Evolutionary conservation across 2,329 filamentous ascomycete genomes (phyloP).

Genomic region (Aspergillus awamori): DNA sequence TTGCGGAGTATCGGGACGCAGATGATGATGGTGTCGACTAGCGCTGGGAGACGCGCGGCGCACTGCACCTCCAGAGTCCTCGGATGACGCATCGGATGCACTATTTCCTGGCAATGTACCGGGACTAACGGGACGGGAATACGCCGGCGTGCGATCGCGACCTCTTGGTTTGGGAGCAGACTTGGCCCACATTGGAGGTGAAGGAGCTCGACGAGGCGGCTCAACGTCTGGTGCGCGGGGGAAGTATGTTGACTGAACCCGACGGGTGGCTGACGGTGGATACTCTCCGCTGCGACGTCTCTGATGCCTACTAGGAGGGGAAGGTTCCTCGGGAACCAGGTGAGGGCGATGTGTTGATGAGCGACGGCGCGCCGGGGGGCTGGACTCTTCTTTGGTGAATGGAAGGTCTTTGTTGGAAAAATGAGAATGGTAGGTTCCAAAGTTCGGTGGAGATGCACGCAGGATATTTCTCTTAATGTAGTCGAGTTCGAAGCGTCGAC

Average conservation of each 20-base stretch:
- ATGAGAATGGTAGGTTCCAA: slow-evolving; percentile 31
- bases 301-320: slow-evolving; percentile 25
- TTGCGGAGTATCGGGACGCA: slow-evolving; percentile 20
- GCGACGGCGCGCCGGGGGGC: slow-evolving; percentile 22
- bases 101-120: slow-evolving; percentile 24
- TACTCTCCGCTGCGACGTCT: slow-evolving; percentile 29
- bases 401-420: slow-evolving; percentile 37
- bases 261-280: slow-evolving; percentile 20
- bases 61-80: slow-evolving; percentile 26
- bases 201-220: slow-evolving; percentile 31
- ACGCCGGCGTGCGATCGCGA: slow-evolving; percentile 25
- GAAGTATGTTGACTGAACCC: slow-evolving; percentile 23
- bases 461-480: slow-evolving; percentile 47
- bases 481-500: slow-evolving; percentile 68
- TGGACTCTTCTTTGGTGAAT: slow-evolving; percentile 24
- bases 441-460: slow-evolving; percentile 37
- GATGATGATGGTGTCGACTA: slow-evolving; percentile 21
- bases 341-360: slow-evolving; percentile 22
- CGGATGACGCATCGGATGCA: slow-evolving; percentile 34
- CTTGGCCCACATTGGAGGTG: slow-evolving; percentile 29
- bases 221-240: slow-evolving; percentile 23
- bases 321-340: slow-evolving; percentile 25
- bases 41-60: slow-evolving; percentile 10
- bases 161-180: slow-evolving; percentile 23
- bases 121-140: slow-evolving; percentile 24